These are phyloP conservation scores for Cryptococcus sp. DNA, from an alignment of 1,284 basidiomycete genomes.

Conservation along the genomic window DNA sequence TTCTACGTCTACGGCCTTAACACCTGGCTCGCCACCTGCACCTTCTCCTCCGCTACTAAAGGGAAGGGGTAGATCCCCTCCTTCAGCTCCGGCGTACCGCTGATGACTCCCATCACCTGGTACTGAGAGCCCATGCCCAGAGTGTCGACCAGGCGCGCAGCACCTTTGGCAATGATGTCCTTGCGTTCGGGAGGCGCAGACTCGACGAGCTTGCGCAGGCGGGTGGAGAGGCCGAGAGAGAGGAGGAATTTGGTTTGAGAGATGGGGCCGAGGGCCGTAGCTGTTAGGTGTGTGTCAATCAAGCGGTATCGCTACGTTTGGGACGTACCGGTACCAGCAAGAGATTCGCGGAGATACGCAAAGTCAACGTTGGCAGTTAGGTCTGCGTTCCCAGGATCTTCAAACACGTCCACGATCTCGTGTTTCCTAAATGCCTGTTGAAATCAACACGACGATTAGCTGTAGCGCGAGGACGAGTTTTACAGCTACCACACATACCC, in stretches of 20 bases:
- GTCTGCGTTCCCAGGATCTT: slow-evolving; percentile 81
- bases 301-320: neutral
- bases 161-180: slow-evolving; percentile 51
- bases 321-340: slow-evolving; percentile 60
- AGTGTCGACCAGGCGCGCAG: slow-evolving; percentile 55
- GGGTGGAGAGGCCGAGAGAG: slow-evolving; percentile 64
- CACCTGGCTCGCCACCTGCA: slow-evolving; percentile 7
- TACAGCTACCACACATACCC: slow-evolving; percentile 56
- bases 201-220: slow-evolving; percentile 59
- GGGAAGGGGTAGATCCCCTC: slow-evolving; percentile 50
- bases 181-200: slow-evolving; percentile 55
- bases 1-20: slow-evolving; percentile 7
- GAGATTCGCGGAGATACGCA: slow-evolving; percentile 74
- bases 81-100: slow-evolving; percentile 15
- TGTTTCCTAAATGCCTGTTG: slow-evolving; percentile 85
- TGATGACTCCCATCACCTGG: slow-evolving; percentile 54
- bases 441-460: neutral
- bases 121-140: slow-evolving; percentile 60
- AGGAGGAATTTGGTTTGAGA: slow-evolving; percentile 67
- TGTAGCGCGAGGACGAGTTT: too few species aligned
- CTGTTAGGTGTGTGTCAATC: slow-evolving; percentile 24
- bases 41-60: slow-evolving; percentile 2
- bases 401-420: slow-evolving; percentile 78
- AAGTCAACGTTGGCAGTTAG: slow-evolving; percentile 97
- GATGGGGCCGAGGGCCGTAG: slow-evolving; percentile 61